These are phyloP conservation scores for Brettanomyces anomalus DNA, from an alignment of 805 yeast genomes.

Conservation along the genomic window DNA sequence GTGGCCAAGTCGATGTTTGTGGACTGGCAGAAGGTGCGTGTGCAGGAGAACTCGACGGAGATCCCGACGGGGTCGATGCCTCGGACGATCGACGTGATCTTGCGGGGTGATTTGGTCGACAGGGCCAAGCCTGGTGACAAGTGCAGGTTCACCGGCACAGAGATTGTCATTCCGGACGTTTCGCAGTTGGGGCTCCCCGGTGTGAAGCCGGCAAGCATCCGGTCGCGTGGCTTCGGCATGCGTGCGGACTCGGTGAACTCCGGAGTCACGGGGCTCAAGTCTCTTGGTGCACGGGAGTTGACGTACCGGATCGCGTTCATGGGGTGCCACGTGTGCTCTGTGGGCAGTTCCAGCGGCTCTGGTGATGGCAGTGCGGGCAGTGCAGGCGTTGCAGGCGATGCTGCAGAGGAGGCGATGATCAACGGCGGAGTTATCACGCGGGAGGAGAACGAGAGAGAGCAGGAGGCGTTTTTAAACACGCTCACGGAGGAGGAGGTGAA, in stretches of 20 bases:
- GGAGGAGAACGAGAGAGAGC: constrained; percentile 56
- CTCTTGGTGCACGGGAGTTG: constrained; percentile 90
- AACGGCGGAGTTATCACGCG: constrained; percentile 5
- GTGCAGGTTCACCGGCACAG: constrained; percentile 88
- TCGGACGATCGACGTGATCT: constrained; percentile 82
- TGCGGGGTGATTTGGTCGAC: constrained; percentile 92
- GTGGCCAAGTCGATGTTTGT: constrained; percentile 78
- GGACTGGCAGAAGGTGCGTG: constrained; percentile 95
- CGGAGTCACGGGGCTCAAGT: constrained; percentile 81
- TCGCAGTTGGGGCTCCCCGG: constrained; percentile 89
- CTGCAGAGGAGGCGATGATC: neutral
- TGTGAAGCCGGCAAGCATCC: constrained; percentile 72
- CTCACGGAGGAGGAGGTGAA: constrained; percentile 74
- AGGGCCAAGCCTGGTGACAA: constrained; percentile 96
- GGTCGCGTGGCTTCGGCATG: constrained; percentile 45
- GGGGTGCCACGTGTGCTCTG: constrained; percentile 82
- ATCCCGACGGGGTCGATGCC: constrained; percentile 99
- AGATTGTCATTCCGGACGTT: constrained; percentile 90
- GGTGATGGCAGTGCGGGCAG: constrained; percentile 18
- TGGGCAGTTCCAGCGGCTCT: constrained; percentile 25
- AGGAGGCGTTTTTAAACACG: constrained; percentile 70
- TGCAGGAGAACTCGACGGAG: constrained; percentile 93
- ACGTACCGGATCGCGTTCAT: constrained; percentile 86
- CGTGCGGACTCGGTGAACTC: constrained; percentile 59
- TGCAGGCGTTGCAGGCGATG: constrained; percentile 4